Base-by-base conservation (phyloP, 106 monocot genomes). In the Dendrobium huoshanense region DNA sequence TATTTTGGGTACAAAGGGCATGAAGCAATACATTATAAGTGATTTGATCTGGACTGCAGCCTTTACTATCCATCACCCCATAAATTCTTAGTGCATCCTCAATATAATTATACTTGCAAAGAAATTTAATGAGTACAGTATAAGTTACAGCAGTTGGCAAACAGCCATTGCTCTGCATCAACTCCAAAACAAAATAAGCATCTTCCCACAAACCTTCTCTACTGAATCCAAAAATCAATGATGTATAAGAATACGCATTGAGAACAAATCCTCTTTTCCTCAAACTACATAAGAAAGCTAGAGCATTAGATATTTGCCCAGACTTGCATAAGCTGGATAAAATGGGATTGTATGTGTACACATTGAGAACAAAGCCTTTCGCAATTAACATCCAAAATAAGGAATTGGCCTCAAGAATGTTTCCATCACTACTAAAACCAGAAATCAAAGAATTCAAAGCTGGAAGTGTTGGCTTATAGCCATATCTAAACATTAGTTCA, bases 281-380 rank as follows among this genome's bases (percentile, higher is more conserved):
- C 47, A 89, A 65, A 45, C 55, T 64, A 78, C 55, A 92, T 54
- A 92, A 89, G 19, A 92, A 41, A 72, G 84, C 85, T 48, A 88
- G 78, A 3, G 82, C 92, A 24, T 40, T 17, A 27, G 40, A 40
- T 67, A 64, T 79, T 40, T 82, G 80, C 58, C 87, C 85, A 0
- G 80, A 80, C 84, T 87, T 89, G 82, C 87, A 88, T 17, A 92
- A 77, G 54, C 77, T 64, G 41, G 89, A 89, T 77, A 92, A 84
- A 84, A 89, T 86, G 43, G 89, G 75, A 81, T 92, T 92, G 74
- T 82, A 89, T 24, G 83, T 55, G 55, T 79, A 86, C 65, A 88
- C 84, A 80, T 79, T 86, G 41, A 86, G 84, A 78, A 47, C 29
- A 70, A 89, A 86, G 29, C 87, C 84, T 44, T 82, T 85, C 72